These are phyloP conservation scores for Wickerhamomyces tratensis DNA, from an alignment of 805 yeast species.

Conservation along the genomic window DNA sequence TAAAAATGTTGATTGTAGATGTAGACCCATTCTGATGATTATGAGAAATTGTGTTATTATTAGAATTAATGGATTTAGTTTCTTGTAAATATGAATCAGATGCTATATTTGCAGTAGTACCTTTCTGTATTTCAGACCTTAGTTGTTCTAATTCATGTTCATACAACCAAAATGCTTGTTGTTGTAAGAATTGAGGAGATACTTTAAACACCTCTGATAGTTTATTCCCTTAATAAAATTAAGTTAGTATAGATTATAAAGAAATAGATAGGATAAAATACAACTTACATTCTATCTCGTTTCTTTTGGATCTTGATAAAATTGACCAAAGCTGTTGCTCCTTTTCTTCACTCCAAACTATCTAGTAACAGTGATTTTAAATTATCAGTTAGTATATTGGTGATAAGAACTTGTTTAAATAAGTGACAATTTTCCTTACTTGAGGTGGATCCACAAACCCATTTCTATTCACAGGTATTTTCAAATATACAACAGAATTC, in stretches of 20 bases:
- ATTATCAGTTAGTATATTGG: too few relatives aligned
- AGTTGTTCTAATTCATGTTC: conserved; percentile 18
- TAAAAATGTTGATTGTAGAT: background rate
- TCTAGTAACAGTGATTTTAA: conserved; percentile 1
- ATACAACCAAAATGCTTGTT: conserved; percentile 19
- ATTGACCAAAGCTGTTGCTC: conserved; percentile 17
- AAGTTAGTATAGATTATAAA: background rate
- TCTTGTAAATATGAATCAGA: background rate
- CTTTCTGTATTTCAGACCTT: conserved; percentile 11
- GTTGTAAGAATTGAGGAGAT: conserved; percentile 16
- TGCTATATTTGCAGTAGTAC: background rate
- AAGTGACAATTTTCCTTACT: conserved; percentile 3
- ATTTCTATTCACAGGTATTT: conserved; percentile 16
- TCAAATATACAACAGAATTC: conserved; percentile 10
- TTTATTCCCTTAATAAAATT: background rate
- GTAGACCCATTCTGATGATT: background rate
- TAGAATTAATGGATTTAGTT: too few relatives aligned
- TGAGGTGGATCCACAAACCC: conserved; percentile 15
- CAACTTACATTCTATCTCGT: conserved; percentile 15
- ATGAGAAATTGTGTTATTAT: too few relatives aligned
- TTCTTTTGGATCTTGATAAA: conserved; percentile 15
- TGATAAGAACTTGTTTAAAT: too few relatives aligned
- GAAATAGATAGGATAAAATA: background rate
- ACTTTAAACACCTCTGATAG: conserved; percentile 10
- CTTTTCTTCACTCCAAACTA: conserved; percentile 15